Evolutionary conservation across 768 basidiomycete genomes (phyloP).

Genomic region (Lentinula detonsa): DNA sequence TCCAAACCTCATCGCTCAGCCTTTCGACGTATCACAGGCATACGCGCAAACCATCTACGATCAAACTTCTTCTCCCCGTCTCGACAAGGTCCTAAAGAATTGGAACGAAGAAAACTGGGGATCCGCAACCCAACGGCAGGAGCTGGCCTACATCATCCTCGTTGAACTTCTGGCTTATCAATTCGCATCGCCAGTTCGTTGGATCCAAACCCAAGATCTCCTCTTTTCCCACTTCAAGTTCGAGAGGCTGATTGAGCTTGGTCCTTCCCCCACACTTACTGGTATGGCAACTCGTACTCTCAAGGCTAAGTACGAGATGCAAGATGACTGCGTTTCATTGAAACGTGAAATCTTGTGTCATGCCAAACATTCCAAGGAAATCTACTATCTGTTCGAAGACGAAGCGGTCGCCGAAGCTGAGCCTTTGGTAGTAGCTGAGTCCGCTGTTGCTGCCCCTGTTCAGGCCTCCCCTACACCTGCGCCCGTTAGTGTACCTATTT

Average conservation of each 20-base stretch:
- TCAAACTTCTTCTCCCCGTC: conserved; percentile 91
- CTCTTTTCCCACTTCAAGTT: conserved; percentile 84
- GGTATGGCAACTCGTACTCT: conserved; percentile 91
- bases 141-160: conserved; percentile 92
- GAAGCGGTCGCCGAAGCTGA: conserved; percentile 45
- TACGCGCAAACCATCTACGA: conserved; percentile 96
- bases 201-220: conserved; percentile 98
- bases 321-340: conserved; percentile 80
- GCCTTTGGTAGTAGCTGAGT: conserved; percentile 28
- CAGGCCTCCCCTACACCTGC: conserved; percentile 40
- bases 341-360: conserved; percentile 84
- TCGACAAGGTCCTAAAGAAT: conserved; percentile 89
- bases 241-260: conserved; percentile 92
- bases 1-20: conserved; percentile 90
- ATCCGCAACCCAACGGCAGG: conserved; percentile 74
- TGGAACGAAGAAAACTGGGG: conserved; percentile 95
- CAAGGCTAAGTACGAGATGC: conserved; percentile 88
- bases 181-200: conserved; percentile 96
- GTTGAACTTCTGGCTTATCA: conserved; percentile 98
- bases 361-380: conserved; percentile 93
- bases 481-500: conserved; percentile 28
- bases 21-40: conserved; percentile 75
- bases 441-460: conserved; percentile 29
- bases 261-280: conserved; percentile 92
- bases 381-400: conserved; percentile 97